Percentiles rank a stretch among this genome's conserved stretches.
These are phyloP conservation scores for Colletotrichum sublineola DNA, from an alignment of 2,329 filamentous ascomycete species.

Conservation along the genomic window DNA sequence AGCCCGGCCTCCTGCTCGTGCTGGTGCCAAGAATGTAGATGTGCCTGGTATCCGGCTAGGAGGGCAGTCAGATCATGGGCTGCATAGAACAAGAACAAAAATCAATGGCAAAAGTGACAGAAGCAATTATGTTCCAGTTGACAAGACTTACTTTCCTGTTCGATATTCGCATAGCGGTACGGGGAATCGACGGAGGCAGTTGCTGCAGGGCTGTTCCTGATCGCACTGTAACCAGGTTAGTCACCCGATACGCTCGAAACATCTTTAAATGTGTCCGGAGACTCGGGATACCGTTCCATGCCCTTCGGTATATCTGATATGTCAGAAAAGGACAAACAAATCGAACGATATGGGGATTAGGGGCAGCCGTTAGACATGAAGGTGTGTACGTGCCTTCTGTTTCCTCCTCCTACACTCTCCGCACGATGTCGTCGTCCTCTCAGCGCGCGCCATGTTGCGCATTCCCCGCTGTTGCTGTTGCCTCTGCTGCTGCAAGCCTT, in stretches of 20 bases:
- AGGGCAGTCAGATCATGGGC: constrained; percentile 3
- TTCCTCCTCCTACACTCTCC: constrained; percentile 65
- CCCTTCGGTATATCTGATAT: background rate
- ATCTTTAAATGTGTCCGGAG: too few relatives aligned
- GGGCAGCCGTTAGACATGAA: background rate
- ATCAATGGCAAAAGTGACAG: background rate
- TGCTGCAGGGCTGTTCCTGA: constrained; percentile 66
- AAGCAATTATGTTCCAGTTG: too few relatives aligned
- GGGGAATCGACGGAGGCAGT: constrained; percentile 66
- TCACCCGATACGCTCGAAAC: background rate
- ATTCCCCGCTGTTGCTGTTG: constrained; percentile 46
- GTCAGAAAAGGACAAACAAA: background rate
- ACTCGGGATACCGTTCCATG: background rate
- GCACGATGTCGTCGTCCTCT: constrained; percentile 59
- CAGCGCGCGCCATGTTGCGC: constrained; percentile 46
- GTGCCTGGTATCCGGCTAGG: constrained; percentile 36
- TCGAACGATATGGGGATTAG: background rate
- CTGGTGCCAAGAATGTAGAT: constrained; percentile 30
- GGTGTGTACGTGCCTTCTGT: constrained; percentile 59
- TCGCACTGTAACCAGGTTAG: constrained; percentile 58
- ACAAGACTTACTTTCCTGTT: constrained; percentile 46
- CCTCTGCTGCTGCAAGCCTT: constrained; percentile 51
- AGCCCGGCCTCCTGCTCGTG: constrained; percentile 21
- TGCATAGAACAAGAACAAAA: background rate
- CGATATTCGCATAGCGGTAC: constrained; percentile 65